Evolutionary conservation across 768 basidiomycete genomes (phyloP), one percentile per base, ranked within the genome.

Genomic region (Lentinula aciculospora): DNA sequence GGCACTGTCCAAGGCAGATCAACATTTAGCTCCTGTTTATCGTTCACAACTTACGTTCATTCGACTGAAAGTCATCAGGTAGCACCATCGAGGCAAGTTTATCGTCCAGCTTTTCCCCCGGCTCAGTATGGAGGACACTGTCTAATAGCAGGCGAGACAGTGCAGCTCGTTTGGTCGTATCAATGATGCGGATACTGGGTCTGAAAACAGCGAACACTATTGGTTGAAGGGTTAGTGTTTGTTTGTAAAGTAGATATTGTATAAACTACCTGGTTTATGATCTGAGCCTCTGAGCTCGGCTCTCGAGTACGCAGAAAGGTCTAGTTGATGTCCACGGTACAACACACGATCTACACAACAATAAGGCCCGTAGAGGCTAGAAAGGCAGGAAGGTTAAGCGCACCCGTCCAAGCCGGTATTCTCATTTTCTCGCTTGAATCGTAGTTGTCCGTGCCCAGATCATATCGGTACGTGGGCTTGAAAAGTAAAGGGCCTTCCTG

Each of bases 331-430:
- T 9, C 96, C 96, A 60, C 82, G 83, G 74, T 88, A 95, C 58
- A 99, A 68, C 7, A 99, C 84, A n/a, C 97, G 91, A 75, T 99
- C 97, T 94, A 65, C 44, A 37, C 37, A 51, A 44, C 13, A n/a
- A 65, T 31, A 40, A 45, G 37, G n/a, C 23, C 27, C 28, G 19
- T 32, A 45, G 13, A 2, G 3, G 25, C 27, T 5, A 19, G 15
- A 23, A 19, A 19, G n/a, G n/a, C n/a, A n/a, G n/a, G n/a, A n/a
- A 25, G 29, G 34, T 28, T 29, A 37, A 53, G 37, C 4, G 62
- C 80, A 94, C 94, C 94, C 64, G 96, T 98, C 95, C 95, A 98
- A 17, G 96, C 93, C 4, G 97, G 97, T 66, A 97, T 88, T 25
- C 97, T 83, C 81, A 87, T 84, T 75, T 98, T 99, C 72, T 98